Conservation (phyloP, 2,329 filamentous ascomycete species). For the Seiridium cupressi region DNA sequence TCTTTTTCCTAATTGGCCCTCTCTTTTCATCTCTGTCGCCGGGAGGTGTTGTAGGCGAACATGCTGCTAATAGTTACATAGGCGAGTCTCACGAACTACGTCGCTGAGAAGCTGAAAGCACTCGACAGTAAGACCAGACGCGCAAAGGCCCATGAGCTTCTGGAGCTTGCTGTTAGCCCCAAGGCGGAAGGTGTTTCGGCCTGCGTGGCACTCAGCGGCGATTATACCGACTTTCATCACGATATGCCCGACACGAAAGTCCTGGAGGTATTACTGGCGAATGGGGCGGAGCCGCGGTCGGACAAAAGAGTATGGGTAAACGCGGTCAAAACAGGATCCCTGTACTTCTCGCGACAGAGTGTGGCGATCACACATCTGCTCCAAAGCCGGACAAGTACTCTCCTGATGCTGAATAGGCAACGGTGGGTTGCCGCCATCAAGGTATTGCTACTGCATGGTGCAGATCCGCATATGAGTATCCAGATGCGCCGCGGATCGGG, state of each 20-base stretch:
- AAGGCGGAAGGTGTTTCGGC: slow-evolving; percentile 29
- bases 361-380: slow-evolving; percentile 28
- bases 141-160: slow-evolving; percentile 28
- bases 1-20: too few relatives aligned
- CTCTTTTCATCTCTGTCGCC: background rate
- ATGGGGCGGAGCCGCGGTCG: slow-evolving; percentile 21
- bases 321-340: slow-evolving; percentile 25
- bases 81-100: slow-evolving; percentile 25
- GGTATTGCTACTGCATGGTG: slow-evolving; percentile 25
- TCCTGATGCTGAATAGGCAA: slow-evolving; percentile 27
- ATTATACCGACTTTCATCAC: slow-evolving; percentile 30
- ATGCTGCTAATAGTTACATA: background rate
- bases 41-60: background rate
- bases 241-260: slow-evolving; percentile 29
- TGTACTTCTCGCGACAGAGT: slow-evolving; percentile 28
- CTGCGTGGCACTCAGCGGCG: slow-evolving; percentile 27
- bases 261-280: slow-evolving; percentile 25
- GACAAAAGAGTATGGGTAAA: slow-evolving; percentile 23
- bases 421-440: slow-evolving; percentile 28
- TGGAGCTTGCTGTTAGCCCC: slow-evolving; percentile 25
- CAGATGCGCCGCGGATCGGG: slow-evolving; percentile 19
- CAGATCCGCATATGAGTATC: slow-evolving; percentile 25
- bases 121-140: slow-evolving; percentile 15
- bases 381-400: slow-evolving; percentile 25
- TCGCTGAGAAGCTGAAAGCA: slow-evolving; percentile 17